Percentiles rank a stretch among this genome's conserved stretches.
Evolutionary conservation across 306 rosid genomes (phyloP).

Genomic region (Castanea sativa): DNA sequence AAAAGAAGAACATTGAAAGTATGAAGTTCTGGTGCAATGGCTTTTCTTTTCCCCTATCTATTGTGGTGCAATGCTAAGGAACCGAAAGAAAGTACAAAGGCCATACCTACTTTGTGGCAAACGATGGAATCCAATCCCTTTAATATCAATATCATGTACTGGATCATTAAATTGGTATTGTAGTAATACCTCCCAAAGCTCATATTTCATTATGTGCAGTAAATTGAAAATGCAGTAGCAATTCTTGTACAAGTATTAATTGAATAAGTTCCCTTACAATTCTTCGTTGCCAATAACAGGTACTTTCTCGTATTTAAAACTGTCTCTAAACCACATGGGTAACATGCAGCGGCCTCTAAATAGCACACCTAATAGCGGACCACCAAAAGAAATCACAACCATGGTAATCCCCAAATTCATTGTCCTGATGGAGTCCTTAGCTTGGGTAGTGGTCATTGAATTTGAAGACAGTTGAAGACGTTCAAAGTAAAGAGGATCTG

Average conservation of each 20-base stretch:
- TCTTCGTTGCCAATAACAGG: constrained; percentile 69
- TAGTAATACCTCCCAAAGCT: constrained; percentile 10
- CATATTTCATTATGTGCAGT: background rate
- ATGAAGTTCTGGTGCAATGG: background rate
- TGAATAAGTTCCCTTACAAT: constrained; percentile 34
- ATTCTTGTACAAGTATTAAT: background rate
- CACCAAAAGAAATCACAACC: constrained; percentile 59
- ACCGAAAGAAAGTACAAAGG: too few species aligned
- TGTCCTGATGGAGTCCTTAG: constrained; percentile 69
- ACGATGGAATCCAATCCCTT: too few species aligned
- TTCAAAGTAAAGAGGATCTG: too few species aligned
- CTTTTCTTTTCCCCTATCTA: background rate
- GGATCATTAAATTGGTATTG: too few species aligned
- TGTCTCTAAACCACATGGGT: constrained; percentile 53
- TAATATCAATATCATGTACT: too few species aligned
- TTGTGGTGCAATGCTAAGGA: too few species aligned
- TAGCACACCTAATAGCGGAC: constrained; percentile 51
- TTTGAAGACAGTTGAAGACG: too few species aligned
- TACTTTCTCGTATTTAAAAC: constrained; percentile 62
- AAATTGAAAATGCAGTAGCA: background rate
- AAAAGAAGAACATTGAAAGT: background rate
- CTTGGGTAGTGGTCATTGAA: constrained; percentile 42
- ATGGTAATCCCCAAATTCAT: constrained; percentile 73
- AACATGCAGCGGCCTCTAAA: constrained; percentile 68
- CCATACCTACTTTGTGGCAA: too few species aligned